Conservation (phyloP, 768 basidiomycete species). For the Russula vinacea region DNA sequence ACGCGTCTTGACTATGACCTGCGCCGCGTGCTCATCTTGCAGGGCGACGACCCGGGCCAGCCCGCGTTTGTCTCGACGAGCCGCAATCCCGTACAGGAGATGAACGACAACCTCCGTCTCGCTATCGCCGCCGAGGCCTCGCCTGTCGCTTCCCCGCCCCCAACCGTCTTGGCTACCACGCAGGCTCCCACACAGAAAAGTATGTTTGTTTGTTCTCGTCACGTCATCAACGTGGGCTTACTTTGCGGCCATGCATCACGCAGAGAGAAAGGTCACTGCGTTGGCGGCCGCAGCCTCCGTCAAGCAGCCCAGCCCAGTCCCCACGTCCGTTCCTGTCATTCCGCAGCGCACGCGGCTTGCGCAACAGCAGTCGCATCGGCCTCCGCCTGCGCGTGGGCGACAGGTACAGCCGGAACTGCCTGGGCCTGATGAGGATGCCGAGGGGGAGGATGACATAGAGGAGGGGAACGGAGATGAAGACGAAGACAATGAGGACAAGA, state of each 20-base stretch:
- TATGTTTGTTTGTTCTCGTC: not conserved
- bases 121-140: slow-evolving; percentile 29
- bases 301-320: slow-evolving; percentile 40
- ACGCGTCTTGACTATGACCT: slow-evolving; percentile 50
- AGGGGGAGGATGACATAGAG: slow-evolving; percentile 39
- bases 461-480: slow-evolving; percentile 44
- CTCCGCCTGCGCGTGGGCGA: slow-evolving; percentile 25
- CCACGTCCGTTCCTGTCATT: slow-evolving; percentile 27
- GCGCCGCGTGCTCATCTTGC: slow-evolving; percentile 42
- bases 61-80: slow-evolving; percentile 32
- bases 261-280: slow-evolving; percentile 31
- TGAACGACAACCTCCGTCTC: slow-evolving; percentile 31
- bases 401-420: slow-evolving; percentile 18
- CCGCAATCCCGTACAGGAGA: slow-evolving; percentile 42
- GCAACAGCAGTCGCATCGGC: slow-evolving; percentile 32
- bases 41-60: slow-evolving; percentile 44
- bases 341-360: slow-evolving; percentile 35
- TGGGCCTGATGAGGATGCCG: slow-evolving; percentile 37
- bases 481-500: slow-evolving; percentile 56
- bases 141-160: slow-evolving; percentile 18
- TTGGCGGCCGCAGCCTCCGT: slow-evolving; percentile 34
- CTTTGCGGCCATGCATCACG: not conserved
- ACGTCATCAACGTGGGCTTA: not conserved
- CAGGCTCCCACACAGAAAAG: slow-evolving; percentile 25
- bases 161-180: slow-evolving; percentile 13